These are phyloP conservation scores for Marasmius oreades DNA, from an alignment of 1,284 basidiomycete genomes.

Conservation along the genomic window DNA sequence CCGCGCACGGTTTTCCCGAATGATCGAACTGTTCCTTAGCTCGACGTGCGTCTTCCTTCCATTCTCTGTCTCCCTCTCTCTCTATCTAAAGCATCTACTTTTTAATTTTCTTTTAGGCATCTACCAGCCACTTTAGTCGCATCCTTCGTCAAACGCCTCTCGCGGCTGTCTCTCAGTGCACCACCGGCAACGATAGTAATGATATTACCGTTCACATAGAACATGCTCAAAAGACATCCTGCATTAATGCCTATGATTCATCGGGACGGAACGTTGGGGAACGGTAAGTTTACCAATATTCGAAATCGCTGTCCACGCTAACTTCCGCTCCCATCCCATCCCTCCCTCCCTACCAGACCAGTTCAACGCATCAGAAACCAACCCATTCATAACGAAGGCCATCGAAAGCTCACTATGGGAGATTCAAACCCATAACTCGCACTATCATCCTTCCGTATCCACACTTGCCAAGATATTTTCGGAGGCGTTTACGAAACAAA, in stretches of 20 bases:
- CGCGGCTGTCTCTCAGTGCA: slow-evolving; percentile 79
- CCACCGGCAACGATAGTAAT: slow-evolving; percentile 91
- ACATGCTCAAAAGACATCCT: slow-evolving; percentile 90
- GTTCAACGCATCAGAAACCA: slow-evolving; percentile 64
- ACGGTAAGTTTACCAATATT: slow-evolving; percentile 3
- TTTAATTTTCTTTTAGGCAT: slow-evolving; percentile 57
- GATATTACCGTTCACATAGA: slow-evolving; percentile 93
- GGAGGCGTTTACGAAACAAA: slow-evolving; percentile 91
- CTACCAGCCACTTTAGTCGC: slow-evolving; percentile 87
- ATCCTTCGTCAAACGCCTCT: slow-evolving; percentile 91
- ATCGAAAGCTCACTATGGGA: slow-evolving; percentile 93
- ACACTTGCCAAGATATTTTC: slow-evolving; percentile 84
- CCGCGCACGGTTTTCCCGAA: slow-evolving; percentile 91
- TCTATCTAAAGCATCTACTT: too few relatives aligned
- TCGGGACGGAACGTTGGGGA: slow-evolving; percentile 35
- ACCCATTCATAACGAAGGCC: slow-evolving; percentile 79
- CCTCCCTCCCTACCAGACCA: slow-evolving; percentile 49
- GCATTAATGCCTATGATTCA: slow-evolving; percentile 94
- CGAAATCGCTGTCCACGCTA: not conserved
- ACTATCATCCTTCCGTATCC: slow-evolving; percentile 85
- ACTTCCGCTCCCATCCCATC: not conserved
- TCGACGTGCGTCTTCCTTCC: slow-evolving; percentile 65
- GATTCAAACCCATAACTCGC: slow-evolving; percentile 72
- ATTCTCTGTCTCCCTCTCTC: too few relatives aligned
- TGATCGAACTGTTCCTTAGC: slow-evolving; percentile 86